Evolutionary conservation across 352 stramenopile species (phyloP).

Genomic region (Lagenidium sp.): DNA sequence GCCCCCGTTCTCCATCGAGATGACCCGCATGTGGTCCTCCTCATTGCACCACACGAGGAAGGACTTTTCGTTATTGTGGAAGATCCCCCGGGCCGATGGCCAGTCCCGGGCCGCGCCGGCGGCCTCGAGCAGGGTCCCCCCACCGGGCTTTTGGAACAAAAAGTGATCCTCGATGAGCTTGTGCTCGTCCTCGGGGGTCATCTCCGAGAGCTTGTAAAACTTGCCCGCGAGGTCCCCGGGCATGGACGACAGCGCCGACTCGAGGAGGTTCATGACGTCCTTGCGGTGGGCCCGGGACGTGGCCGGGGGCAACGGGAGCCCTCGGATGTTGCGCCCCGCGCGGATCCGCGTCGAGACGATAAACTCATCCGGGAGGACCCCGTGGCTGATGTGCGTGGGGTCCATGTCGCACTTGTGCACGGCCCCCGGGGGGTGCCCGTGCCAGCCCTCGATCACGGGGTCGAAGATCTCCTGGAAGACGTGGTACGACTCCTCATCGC

Average conservation of each 20-base stretch:
- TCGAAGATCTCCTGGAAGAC: constrained; percentile 69
- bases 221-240: constrained; percentile 57
- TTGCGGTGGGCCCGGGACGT: constrained; percentile 77
- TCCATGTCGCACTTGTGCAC: constrained; percentile 73
- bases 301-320: constrained; percentile 65
- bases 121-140: constrained; percentile 53
- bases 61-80: constrained; percentile 67
- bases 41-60: constrained; percentile 85
- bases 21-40: constrained; percentile 79
- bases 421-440: constrained; percentile 50
- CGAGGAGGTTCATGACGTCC: constrained; percentile 81
- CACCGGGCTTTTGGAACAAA: constrained; percentile 81
- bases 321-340: constrained; percentile 76
- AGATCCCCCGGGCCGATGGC: constrained; percentile 69
- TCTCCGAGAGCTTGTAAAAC: constrained; percentile 76
- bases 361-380: constrained; percentile 58
- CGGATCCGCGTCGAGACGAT: constrained; percentile 76
- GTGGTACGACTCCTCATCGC: constrained; percentile 67
- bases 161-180: constrained; percentile 73
- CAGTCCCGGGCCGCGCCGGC: constrained; percentile 60
- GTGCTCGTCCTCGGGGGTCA: constrained; percentile 66
- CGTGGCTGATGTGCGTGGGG: constrained; percentile 47
- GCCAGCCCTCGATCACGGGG: constrained; percentile 59
- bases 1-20: constrained; percentile 76
- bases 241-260: constrained; percentile 67